Evolutionary conservation across 2,329 filamentous ascomycete genomes (phyloP).

Genomic region (Colletotrichum nymphaeae): DNA sequence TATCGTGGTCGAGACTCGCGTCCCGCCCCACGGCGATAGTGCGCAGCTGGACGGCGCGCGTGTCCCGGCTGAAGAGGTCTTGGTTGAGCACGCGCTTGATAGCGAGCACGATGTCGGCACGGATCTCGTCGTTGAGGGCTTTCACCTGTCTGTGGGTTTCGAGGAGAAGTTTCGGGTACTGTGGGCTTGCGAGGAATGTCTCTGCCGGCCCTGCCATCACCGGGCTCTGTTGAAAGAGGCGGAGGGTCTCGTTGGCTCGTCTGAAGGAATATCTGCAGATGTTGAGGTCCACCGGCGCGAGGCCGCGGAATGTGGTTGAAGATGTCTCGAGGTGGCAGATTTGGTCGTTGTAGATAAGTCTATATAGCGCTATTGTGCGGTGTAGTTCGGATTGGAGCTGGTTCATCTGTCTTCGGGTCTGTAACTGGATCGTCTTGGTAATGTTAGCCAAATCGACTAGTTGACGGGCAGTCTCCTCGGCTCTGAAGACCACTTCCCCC

Average conservation of each 20-base stretch:
- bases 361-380: not conserved
- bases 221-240: not conserved
- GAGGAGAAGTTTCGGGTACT: not conserved
- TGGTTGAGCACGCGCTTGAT: not conserved
- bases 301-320: not conserved
- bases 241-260: not conserved
- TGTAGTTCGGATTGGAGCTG: not conserved
- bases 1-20: not conserved
- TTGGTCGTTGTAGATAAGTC: not conserved
- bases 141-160: not conserved
- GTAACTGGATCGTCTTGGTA: not conserved
- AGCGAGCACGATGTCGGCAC: not conserved
- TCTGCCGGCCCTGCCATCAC: too few species aligned
- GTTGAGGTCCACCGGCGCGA: not conserved
- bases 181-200: not conserved
- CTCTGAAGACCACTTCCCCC: not conserved
- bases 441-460: not conserved
- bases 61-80: not conserved
- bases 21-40: not conserved
- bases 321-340: not conserved
- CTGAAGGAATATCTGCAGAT: not conserved
- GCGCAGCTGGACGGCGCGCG: not conserved
- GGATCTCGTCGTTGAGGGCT: not conserved
- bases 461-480: not conserved
- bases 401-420: not conserved